A percentile compares a stretch with the other conserved stretches of the same genome.
phyloP scores from a whole-genome alignment of 1,284 basidiomycete species.

The Pseudozyma pruni region DNA sequence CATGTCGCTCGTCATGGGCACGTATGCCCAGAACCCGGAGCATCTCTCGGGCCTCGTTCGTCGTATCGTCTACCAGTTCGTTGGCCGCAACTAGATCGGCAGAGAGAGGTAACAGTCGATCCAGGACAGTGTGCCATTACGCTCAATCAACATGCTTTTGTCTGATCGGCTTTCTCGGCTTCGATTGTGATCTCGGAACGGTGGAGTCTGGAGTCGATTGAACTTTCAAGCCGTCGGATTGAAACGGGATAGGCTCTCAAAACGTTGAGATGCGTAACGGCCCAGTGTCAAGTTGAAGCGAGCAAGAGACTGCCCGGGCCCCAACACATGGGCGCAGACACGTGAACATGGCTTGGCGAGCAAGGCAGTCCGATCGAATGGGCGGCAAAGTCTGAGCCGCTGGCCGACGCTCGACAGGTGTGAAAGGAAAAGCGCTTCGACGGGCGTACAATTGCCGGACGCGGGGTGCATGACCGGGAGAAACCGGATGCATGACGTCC shows the following conservation, averaged over 20 bases:
- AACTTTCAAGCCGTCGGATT: too few relatives aligned
- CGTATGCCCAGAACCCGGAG: conserved; percentile 84
- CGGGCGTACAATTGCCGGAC: conserved; percentile 4
- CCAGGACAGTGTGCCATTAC: too few relatives aligned
- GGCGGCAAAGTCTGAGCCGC: conserved; percentile 1
- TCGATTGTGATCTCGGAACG: too few relatives aligned
- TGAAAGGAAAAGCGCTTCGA: conserved; percentile 11
- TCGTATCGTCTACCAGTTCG: conserved; percentile 79
- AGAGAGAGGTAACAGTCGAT: not conserved
- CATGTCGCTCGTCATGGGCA: conserved; percentile 90
- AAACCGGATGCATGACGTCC: conserved; percentile 26
- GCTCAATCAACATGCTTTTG: conserved; percentile 1
- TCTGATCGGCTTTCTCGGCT: not conserved
- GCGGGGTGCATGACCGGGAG: conserved; percentile 39
- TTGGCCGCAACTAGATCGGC: conserved; percentile 53
- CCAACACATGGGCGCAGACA: conserved; percentile 3
- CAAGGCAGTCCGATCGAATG: not conserved
- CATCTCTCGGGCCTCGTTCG: conserved; percentile 87
- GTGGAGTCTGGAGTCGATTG: too few relatives aligned
- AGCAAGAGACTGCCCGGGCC: not conserved
- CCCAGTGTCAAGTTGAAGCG: not conserved
- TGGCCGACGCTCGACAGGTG: not conserved
- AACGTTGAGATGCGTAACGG: too few relatives aligned
- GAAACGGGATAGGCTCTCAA: too few relatives aligned
- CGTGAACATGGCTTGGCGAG: conserved; percentile 1